These are phyloP conservation scores for Penicillium bialowiezense DNA, from an alignment of 495 filamentous ascomycete species.

Conservation along the genomic window DNA sequence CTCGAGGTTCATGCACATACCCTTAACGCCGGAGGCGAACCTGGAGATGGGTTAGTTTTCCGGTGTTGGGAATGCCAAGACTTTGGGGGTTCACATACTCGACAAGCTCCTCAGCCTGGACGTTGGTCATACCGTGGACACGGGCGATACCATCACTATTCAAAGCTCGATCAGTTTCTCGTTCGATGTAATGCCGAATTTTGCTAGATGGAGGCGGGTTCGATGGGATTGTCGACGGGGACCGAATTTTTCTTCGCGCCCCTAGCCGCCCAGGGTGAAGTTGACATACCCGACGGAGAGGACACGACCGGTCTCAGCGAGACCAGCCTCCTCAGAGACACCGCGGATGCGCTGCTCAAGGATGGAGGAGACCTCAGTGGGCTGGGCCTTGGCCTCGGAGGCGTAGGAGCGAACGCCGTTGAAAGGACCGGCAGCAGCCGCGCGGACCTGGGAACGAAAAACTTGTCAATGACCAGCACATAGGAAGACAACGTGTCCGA, in stretches of 20 bases:
- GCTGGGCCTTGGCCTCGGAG: slow-evolving; percentile 87
- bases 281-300: slow-evolving; percentile 94
- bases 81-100: slow-evolving; percentile 68
- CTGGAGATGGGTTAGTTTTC: slow-evolving; percentile 53
- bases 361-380: slow-evolving; percentile 98
- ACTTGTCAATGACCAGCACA: slow-evolving; percentile 40
- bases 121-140: slow-evolving; percentile 99
- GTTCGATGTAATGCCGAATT: slow-evolving; percentile 8
- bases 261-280: slow-evolving; percentile 16
- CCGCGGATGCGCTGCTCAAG: slow-evolving; percentile 98
- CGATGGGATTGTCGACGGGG: slow-evolving; percentile 26
- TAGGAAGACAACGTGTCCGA: slow-evolving; percentile 29
- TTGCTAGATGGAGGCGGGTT: slow-evolving; percentile 19
- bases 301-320: slow-evolving; percentile 98
- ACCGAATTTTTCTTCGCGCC: slow-evolving; percentile 36
- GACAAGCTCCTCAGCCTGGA: slow-evolving; percentile 99
- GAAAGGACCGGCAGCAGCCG: slow-evolving; percentile 73
- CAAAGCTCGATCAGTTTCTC: slow-evolving; percentile 21
- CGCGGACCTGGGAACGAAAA: slow-evolving; percentile 69
- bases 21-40: slow-evolving; percentile 99
- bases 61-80: slow-evolving; percentile 19
- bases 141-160: slow-evolving; percentile 99
- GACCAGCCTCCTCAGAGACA: slow-evolving; percentile 90
- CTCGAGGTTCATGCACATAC: slow-evolving; percentile 99
- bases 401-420: slow-evolving; percentile 84